phyloP scores from a whole-genome alignment of 1,284 basidiomycete genomes.

The Naganishia liquefaciens region DNA sequence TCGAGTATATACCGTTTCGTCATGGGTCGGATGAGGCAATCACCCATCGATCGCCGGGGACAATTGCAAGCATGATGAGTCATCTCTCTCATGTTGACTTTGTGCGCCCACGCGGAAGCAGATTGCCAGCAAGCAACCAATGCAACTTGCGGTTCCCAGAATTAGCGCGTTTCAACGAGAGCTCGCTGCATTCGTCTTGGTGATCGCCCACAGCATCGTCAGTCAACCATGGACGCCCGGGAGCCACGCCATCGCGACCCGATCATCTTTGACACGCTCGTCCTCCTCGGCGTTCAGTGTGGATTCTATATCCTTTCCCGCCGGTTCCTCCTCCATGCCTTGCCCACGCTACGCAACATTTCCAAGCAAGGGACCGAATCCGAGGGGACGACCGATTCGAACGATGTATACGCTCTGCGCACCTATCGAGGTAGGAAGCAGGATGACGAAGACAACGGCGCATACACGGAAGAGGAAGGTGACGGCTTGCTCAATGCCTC shows the following conservation, averaged over 20 bases:
- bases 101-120: constrained; percentile 9
- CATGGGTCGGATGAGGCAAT: constrained; percentile 11
- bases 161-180: too few species aligned
- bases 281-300: constrained; percentile 44
- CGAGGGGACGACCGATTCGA: neutral
- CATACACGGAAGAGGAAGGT: constrained; percentile 19
- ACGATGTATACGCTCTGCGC: neutral
- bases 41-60: neutral
- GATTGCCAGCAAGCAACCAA: neutral
- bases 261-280: constrained; percentile 47
- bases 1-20: neutral
- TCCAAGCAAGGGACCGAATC: constrained; percentile 37
- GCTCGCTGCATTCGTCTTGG: too few species aligned
- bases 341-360: constrained; percentile 49
- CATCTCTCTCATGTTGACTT: constrained; percentile 16
- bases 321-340: constrained; percentile 46
- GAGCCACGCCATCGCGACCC: constrained; percentile 31
- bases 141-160: too few species aligned
- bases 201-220: too few species aligned
- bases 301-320: constrained; percentile 49
- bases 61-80: constrained; percentile 3
- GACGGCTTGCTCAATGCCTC: constrained; percentile 30
- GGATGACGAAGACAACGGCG: neutral
- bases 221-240: constrained; percentile 1
- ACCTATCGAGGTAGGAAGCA: neutral